Evolutionary conservation across 2,329 filamentous ascomycete genomes (phyloP).

Genomic region (Colletotrichum limetticola): DNA sequence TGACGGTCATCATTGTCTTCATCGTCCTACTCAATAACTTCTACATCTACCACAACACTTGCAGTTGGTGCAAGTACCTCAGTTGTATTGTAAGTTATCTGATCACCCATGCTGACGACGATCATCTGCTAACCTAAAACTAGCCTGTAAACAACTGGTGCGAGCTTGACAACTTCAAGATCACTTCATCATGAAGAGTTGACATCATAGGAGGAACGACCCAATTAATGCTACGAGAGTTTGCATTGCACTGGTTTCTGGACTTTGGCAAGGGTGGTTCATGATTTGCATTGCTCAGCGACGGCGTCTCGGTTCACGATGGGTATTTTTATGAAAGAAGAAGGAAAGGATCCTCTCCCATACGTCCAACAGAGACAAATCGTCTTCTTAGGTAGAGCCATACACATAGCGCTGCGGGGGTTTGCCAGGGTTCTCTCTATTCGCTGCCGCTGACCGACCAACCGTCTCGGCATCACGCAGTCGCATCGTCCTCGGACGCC

Average conservation of each 20-base stretch:
- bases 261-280: neutral
- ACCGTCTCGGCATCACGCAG: neutral
- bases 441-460: constrained; percentile 1
- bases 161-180: constrained; percentile 54
- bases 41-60: constrained; percentile 80
- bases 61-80: constrained; percentile 94
- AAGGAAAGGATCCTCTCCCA: neutral
- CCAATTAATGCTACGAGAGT: neutral
- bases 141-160: constrained; percentile 77
- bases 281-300: constrained; percentile 38
- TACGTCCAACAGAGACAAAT: neutral
- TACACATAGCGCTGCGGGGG: neutral
- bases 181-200: constrained; percentile 4
- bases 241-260: constrained; percentile 11
- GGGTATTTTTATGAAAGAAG: constrained; percentile 24
- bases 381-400: constrained; percentile 7
- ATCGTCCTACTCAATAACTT: constrained; percentile 92
- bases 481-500: constrained; percentile 17
- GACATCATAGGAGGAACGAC: neutral
- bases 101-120: no score
- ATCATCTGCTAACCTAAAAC: neutral
- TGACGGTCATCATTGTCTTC: constrained; percentile 86
- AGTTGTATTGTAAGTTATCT: constrained; percentile 83
- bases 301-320: constrained; percentile 36
- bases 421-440: neutral